Percentiles rank a stretch among this genome's conserved stretches.
Conservation (phyloP, 2,329 filamentous ascomycete genomes). For the Colletotrichum sojae region DNA sequence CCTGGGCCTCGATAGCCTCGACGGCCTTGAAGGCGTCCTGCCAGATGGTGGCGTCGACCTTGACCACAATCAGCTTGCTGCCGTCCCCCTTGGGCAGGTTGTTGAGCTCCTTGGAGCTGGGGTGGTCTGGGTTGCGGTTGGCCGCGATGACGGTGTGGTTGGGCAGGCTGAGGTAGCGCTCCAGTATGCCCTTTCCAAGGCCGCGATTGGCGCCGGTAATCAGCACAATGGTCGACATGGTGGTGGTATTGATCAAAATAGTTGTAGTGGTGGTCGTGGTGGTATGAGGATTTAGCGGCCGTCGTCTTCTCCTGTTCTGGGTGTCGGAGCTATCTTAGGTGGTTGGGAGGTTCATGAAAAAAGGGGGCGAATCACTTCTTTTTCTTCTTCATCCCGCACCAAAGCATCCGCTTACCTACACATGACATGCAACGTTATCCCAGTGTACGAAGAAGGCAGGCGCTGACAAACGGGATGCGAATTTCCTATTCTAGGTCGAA, state of each 20-base stretch:
- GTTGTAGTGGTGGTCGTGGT: too few relatives aligned
- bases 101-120: slow-evolving; percentile 48
- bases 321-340: too few relatives aligned
- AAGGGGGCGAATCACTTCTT: too few relatives aligned
- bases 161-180: slow-evolving; percentile 60
- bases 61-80: slow-evolving; percentile 56
- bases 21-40: slow-evolving; percentile 52
- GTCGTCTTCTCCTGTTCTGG: too few relatives aligned
- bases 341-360: too few relatives aligned
- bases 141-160: slow-evolving; percentile 66
- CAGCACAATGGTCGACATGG: slow-evolving; percentile 38
- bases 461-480: too few relatives aligned
- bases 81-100: slow-evolving; percentile 52
- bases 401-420: too few relatives aligned
- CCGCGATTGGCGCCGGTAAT: slow-evolving; percentile 57
- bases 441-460: too few relatives aligned
- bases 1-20: slow-evolving; percentile 47
- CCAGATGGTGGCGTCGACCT: slow-evolving; percentile 55
- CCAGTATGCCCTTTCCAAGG: slow-evolving; percentile 52
- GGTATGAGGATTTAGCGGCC: too few relatives aligned
- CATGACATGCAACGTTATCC: too few relatives aligned
- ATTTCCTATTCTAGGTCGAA: too few relatives aligned
- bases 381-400: too few relatives aligned
- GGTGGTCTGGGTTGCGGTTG: slow-evolving; percentile 49
- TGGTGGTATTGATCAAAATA: neutral